Evolutionary conservation across 305 asterid genomes (phyloP).

Genomic region (Stenogyne calaminthoides): DNA sequence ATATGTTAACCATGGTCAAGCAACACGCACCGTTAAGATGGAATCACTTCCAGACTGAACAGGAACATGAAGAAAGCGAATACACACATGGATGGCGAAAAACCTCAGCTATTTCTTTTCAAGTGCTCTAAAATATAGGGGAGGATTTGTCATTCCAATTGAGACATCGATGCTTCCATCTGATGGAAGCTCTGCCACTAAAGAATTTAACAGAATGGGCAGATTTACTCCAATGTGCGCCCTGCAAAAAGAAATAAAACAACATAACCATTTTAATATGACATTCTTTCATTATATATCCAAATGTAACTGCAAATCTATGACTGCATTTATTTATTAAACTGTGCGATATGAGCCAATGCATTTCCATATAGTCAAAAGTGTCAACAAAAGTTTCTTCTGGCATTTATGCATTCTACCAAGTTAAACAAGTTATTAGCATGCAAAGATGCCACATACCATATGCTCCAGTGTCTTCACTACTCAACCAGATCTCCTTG

Average conservation of each 20-base stretch:
- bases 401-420: conserved; percentile 6
- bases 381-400: neutral
- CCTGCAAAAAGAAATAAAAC: conserved; percentile 49
- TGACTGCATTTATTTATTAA: neutral
- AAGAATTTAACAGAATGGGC: conserved; percentile 65
- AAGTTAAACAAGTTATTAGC: conserved; percentile 1
- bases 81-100: conserved; percentile 82
- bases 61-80: conserved; percentile 93
- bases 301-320: neutral
- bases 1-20: conserved; percentile 22
- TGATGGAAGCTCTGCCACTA: conserved; percentile 77
- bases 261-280: conserved; percentile 18
- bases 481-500: conserved; percentile 94
- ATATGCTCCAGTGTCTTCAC: conserved; percentile 99
- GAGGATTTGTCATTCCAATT: conserved; percentile 97
- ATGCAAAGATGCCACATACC: conserved; percentile 47
- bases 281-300: conserved; percentile 2
- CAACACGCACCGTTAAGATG: conserved; percentile 64
- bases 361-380: neutral
- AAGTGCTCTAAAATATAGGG: conserved; percentile 94
- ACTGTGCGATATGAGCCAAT: neutral
- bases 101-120: conserved; percentile 86
- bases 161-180: conserved; percentile 93
- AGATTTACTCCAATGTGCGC: conserved; percentile 87
- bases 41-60: conserved; percentile 96